Percentiles rank a stretch among this genome's conserved stretches.
Conservation (phyloP, 2,329 filamentous ascomycete species). For the Colletotrichum sp. region DNA sequence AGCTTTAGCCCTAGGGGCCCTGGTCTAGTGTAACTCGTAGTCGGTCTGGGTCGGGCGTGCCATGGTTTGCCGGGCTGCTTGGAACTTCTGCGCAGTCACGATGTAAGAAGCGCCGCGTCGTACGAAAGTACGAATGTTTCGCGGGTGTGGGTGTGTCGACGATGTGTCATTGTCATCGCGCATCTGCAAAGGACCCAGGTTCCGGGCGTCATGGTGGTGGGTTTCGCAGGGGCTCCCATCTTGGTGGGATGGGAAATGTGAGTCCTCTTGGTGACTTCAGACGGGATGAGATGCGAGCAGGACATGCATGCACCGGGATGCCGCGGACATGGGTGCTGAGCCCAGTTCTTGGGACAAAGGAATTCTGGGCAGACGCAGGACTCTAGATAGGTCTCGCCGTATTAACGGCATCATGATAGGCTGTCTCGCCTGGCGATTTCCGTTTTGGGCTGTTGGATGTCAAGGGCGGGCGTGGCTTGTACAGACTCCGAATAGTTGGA, state of each 20-base stretch:
- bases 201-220: background rate
- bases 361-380: background rate
- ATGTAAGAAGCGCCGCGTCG: background rate
- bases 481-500: background rate
- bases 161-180: constrained; percentile 10
- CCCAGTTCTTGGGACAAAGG: background rate
- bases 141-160: background rate
- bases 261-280: background rate
- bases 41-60: background rate
- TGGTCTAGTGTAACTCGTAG: background rate
- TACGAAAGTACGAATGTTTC: background rate
- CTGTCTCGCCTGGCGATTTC: constrained; percentile 4
- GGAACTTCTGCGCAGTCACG: background rate
- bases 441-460: background rate
- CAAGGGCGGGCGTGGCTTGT: constrained; percentile 14
- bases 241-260: background rate
- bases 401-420: background rate
- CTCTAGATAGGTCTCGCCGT: background rate
- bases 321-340: background rate
- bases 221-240: background rate
- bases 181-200: background rate
- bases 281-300: background rate
- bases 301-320: background rate
- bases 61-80: background rate
- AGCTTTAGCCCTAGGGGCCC: background rate